Percentiles rank a stretch among this genome's conserved stretches.
phyloP scores from a whole-genome alignment of 495 filamentous ascomycete genomes.

The Hypoxylon rickii region DNA sequence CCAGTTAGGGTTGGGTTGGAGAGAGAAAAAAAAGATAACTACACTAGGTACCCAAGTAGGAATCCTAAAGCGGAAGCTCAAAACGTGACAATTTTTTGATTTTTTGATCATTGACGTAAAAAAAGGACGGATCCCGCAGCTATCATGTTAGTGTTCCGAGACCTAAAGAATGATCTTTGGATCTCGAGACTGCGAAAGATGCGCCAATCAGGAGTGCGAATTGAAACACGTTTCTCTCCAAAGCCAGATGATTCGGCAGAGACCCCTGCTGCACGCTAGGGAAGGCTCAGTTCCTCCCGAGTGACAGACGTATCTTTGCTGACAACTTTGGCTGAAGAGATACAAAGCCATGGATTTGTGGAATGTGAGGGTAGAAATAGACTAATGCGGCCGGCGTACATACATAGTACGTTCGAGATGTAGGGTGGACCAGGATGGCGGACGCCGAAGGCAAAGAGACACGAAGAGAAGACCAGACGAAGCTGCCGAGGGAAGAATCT shows the following conservation, averaged over 20 bases:
- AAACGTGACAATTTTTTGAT: constrained; percentile 3
- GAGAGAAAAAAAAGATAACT: not conserved
- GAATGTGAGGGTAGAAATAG: too few species aligned
- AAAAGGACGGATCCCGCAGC: constrained; percentile 4
- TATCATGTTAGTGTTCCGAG: not conserved
- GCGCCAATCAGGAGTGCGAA: constrained; percentile 20
- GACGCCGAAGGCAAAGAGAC: constrained; percentile 21
- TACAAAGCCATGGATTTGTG: too few species aligned
- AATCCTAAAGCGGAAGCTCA: constrained; percentile 18
- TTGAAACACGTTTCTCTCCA: constrained; percentile 27
- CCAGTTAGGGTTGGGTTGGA: too few species aligned
- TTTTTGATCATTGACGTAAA: constrained; percentile 27
- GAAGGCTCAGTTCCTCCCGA: constrained; percentile 2
- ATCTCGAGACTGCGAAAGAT: constrained; percentile 18
- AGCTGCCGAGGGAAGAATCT: constrained; percentile 20
- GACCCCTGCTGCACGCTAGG: constrained; percentile 17
- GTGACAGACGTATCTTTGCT: constrained; percentile 14
- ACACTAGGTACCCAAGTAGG: too few species aligned
- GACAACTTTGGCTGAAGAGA: not conserved
- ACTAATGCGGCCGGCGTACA: too few species aligned
- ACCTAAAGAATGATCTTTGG: constrained; percentile 8
- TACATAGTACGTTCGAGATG: constrained; percentile 20
- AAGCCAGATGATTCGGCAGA: constrained; percentile 32
- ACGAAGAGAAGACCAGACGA: too few species aligned
- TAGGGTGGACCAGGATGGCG: not conserved